Percentiles rank a stretch among this genome's conserved stretches.
Evolutionary conservation across 495 filamentous ascomycete genomes (phyloP).

Genomic region (Pseudoneurospora amorphoporcata): DNA sequence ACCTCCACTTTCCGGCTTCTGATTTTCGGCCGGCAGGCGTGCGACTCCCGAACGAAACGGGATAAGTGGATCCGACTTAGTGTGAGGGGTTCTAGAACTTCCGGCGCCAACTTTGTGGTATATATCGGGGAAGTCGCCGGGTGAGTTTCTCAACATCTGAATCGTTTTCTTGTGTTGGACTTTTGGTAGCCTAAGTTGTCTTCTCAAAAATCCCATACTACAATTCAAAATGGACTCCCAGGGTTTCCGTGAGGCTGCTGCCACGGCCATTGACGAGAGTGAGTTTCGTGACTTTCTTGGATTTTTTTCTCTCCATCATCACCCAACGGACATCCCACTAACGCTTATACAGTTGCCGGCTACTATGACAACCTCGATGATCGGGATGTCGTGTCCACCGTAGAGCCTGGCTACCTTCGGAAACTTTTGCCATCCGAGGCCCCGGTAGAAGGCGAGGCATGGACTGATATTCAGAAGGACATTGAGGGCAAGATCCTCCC

Average conservation of each 20-base stretch:
- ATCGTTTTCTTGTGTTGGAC: neutral
- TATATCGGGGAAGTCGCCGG: neutral
- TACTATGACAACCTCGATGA: conserved; percentile 71
- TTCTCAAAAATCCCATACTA: neutral
- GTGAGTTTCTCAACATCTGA: neutral
- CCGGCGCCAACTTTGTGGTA: neutral
- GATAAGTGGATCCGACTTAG: neutral
- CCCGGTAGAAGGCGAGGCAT: conserved; percentile 64
- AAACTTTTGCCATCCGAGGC: conserved; percentile 66
- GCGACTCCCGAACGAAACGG: neutral
- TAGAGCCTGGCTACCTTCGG: conserved; percentile 79
- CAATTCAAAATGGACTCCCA: conserved; percentile 59
- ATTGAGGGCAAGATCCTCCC: conserved; percentile 85
- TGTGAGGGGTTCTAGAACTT: neutral
- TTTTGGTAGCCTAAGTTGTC: neutral
- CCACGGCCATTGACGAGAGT: conserved; percentile 80
- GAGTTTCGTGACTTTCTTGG: conserved; percentile 19
- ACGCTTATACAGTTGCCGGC: conserved; percentile 48
- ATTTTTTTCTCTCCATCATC: neutral
- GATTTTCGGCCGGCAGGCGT: neutral
- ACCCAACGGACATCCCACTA: neutral
- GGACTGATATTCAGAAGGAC: conserved; percentile 73
- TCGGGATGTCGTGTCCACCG: conserved; percentile 62
- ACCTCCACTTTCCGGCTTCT: neutral
- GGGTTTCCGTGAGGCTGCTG: conserved; percentile 72